Evolutionary conservation across 2,329 filamentous ascomycete genomes (phyloP), one percentile per base, ranked within the genome.

Genomic region (Stemphylium vesicarium): DNA sequence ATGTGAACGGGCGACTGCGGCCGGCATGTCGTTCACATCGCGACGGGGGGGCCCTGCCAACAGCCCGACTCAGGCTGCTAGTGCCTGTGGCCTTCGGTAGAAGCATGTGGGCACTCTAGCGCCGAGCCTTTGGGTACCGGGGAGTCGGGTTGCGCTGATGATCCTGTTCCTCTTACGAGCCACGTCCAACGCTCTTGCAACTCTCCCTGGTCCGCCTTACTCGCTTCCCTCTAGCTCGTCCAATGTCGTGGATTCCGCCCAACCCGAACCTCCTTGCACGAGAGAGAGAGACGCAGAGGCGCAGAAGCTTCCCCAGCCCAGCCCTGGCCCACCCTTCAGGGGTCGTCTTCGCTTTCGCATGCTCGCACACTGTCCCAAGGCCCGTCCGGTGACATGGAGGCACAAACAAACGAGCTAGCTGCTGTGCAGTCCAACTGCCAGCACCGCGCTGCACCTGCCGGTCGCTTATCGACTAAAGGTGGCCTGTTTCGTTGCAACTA

Each of bases 151-250:
- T 65, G 68, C 67, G 65, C 58, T 55, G 66, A 55, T 71, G 70
- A 73, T 75, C 71, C 55, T 60, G 66, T 69, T 69, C 58, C 53
- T 53, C 49, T 52, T 56, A 69, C 63, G 59, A 71, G 62, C 58
- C 59, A 68, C 68, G 70, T 69, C 69, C 66, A 72, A 72, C 70
- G 69, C 68, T 71, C 68, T 60, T 64, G 57, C 65, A 64, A 62
- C 64, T 65, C 64, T 64, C 59, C 69, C 68, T 66, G 60, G 59
- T 61, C 60, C 61, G 59, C 68, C 71, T 70, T 71, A 66, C 71
- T 71, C 65, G 57, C 50, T 65, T 66, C 48, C 61, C 38, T 57
- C 55, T 72, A 71, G 70, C 60, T 57, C 54, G 63, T 55, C 72
- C 71, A 70, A 66, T 65, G 65, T 69, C 66, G 62, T 70, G 70